Evolutionary conservation across 1,284 basidiomycete species (phyloP).

Genomic region (Irpex rosettiformis): DNA sequence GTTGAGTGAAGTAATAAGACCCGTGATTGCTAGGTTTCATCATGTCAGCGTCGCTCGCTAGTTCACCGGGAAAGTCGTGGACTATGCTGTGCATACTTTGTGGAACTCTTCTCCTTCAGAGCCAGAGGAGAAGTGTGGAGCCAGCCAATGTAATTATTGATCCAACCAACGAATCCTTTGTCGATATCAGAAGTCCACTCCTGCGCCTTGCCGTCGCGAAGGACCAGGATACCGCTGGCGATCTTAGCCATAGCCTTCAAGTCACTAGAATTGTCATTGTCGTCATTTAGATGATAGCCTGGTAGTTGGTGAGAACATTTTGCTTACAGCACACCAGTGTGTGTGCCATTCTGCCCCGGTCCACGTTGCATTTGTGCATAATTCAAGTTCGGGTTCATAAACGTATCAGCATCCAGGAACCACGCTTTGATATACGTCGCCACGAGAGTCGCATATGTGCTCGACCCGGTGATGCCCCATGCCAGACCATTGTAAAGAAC

Average conservation of each 20-base stretch:
- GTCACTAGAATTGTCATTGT: constrained; percentile 40
- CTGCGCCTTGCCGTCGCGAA: constrained; percentile 41
- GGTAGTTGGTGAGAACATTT: constrained; percentile 1
- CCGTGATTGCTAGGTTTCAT: constrained; percentile 32
- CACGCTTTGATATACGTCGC: constrained; percentile 48
- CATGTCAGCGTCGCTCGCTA: not conserved
- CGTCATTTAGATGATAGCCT: too few species aligned
- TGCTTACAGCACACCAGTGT: constrained; percentile 52
- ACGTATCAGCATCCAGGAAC: constrained; percentile 55
- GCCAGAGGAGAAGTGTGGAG: constrained; percentile 43
- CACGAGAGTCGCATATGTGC: constrained; percentile 33
- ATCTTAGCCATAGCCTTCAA: constrained; percentile 58
- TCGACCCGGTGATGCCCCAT: constrained; percentile 41
- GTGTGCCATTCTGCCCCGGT: constrained; percentile 41
- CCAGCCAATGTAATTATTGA: constrained; percentile 48
- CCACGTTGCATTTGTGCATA: constrained; percentile 66
- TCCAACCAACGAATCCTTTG: constrained; percentile 41
- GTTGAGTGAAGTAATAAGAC: constrained; percentile 32
- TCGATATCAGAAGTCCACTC: constrained; percentile 54
- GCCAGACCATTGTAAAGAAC: constrained; percentile 61
- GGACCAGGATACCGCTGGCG: constrained; percentile 48
- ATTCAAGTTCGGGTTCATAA: constrained; percentile 65
- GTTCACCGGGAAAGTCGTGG: not conserved
- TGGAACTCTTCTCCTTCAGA: constrained; percentile 33
- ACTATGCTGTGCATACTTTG: too few species aligned